These are phyloP conservation scores for Alternaria sp. DNA, from an alignment of 2,329 filamentous ascomycete genomes.

Conservation along the genomic window DNA sequence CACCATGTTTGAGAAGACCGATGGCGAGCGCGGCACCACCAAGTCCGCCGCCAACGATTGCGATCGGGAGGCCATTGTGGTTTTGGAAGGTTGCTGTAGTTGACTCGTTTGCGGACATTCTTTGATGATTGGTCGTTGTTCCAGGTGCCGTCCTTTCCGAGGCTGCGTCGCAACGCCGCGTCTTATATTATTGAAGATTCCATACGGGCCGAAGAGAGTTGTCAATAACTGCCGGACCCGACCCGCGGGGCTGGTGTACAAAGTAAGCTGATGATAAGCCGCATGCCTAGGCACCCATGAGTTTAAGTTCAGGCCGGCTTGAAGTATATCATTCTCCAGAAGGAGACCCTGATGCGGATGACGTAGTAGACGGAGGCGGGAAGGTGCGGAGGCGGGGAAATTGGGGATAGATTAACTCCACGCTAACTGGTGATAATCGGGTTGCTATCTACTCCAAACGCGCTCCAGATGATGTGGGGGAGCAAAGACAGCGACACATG, in stretches of 20 bases:
- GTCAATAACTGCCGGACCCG: neutral
- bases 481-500: neutral
- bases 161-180: neutral
- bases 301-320: neutral
- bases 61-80: conserved; percentile 22
- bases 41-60: conserved; percentile 39
- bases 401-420: neutral
- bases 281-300: neutral
- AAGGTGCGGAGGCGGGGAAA: neutral
- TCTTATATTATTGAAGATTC: neutral
- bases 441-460: neutral
- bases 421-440: neutral
- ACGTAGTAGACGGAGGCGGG: neutral
- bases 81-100: neutral
- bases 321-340: neutral
- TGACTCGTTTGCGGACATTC: neutral
- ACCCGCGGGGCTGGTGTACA: neutral
- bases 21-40: conserved; percentile 39
- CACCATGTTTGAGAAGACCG: conserved; percentile 30
- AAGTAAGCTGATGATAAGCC: neutral
- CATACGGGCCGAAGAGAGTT: neutral
- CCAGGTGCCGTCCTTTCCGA: neutral
- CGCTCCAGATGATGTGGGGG: neutral
- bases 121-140: neutral
- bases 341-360: neutral